Conservation (phyloP, 2,329 filamentous ascomycete genomes). For the Rhytidhysteron rufulum region DNA sequence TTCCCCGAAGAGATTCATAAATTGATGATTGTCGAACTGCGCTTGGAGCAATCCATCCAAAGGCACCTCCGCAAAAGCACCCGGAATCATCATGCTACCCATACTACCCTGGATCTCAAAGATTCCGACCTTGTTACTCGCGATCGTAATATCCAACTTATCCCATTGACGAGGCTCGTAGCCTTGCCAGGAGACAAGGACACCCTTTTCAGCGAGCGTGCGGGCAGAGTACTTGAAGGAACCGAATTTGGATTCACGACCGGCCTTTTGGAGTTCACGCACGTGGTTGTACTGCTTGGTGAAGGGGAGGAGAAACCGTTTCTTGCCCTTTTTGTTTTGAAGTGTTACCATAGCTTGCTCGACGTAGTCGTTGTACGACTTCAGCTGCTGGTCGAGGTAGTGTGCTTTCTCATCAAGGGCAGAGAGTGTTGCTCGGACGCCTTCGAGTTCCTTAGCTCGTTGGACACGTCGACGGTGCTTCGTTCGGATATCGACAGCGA, state of each 20-base stretch:
- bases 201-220: constrained; percentile 85
- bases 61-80: constrained; percentile 80
- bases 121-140: constrained; percentile 87
- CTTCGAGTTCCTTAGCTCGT: constrained; percentile 84
- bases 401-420: constrained; percentile 82
- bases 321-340: constrained; percentile 95
- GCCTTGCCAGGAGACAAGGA: constrained; percentile 86
- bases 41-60: constrained; percentile 93
- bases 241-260: constrained; percentile 93
- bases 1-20: constrained; percentile 77
- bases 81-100: constrained; percentile 92
- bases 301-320: constrained; percentile 90
- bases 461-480: constrained; percentile 93
- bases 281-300: constrained; percentile 99
- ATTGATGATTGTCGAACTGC: constrained; percentile 95
- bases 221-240: constrained; percentile 96
- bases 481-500: constrained; percentile 92
- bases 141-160: constrained; percentile 90
- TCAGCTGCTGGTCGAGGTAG: constrained; percentile 91
- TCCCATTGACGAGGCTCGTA: constrained; percentile 82
- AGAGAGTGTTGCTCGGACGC: constrained; percentile 68
- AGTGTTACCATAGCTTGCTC: constrained; percentile 97
- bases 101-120: constrained; percentile 89
- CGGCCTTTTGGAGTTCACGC: constrained; percentile 85
- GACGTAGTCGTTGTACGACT: constrained; percentile 98